Evolutionary conservation across 2,329 filamentous ascomycete genomes (phyloP), one percentile per base, ranked within the genome.

Genomic region (Colletotrichum lindemuthianum): DNA sequence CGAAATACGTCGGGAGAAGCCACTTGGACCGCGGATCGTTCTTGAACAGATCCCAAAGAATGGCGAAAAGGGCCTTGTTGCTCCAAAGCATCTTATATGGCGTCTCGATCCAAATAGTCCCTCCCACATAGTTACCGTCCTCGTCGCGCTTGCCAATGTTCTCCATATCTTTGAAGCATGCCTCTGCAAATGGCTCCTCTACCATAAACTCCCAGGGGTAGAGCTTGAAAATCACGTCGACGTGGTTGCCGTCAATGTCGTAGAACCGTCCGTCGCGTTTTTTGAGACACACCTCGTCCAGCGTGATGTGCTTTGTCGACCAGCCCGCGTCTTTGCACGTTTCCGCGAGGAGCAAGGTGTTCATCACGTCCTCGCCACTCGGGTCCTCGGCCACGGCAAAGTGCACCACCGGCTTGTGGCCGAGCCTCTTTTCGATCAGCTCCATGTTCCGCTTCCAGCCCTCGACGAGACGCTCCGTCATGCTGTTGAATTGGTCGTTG

Each of bases 191-290:
- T 7, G 15, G 13, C n/a, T 60, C 24, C 1, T 55, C 50, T 3
- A 60, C 40, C 36, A 60, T 60, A 4, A 34, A 60, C 13, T 60
- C 58, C 58, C 58, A 60, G 1, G 58, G 58, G 11, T 60, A 60
- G 7, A 60, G 34, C 16, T 60, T 60, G 13, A 60, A 60, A n/a
- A 60, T 47, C 4, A 60, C 58, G 16, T 60, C 58, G 8, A 60
- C 40, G n/a, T 60, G 58, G 16, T 48, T 32, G 0, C 58, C 50
- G 8, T 60, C 7, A 2, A 13, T 11, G 8, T 60, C 58, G 10
- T 41, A 41, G 8, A 60, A 41, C 3, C 58, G 50, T 2, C 58
- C 58, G 33, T 60, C 58, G 1, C 6, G 6, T 10, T 41, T 41
- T 2, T 40, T 39, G 2, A 48, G 36, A 0, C 10, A 37, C 2